Evolutionary conservation across 2,329 filamentous ascomycete species (phyloP).

Genomic region (Paraphoma sp.): DNA sequence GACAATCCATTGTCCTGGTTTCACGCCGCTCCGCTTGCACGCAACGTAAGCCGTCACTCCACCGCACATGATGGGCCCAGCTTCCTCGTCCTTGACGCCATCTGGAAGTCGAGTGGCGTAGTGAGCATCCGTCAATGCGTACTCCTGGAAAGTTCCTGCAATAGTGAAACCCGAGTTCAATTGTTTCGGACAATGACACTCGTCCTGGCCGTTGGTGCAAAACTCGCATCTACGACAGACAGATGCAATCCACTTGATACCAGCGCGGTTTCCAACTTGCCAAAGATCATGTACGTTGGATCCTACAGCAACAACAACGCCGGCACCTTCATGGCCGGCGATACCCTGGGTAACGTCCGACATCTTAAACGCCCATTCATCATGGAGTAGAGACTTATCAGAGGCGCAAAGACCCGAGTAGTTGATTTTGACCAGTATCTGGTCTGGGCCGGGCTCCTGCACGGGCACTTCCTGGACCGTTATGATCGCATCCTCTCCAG

Average conservation of each 20-base stretch:
- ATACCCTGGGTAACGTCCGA: conserved; percentile 52
- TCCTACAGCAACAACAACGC: conserved; percentile 74
- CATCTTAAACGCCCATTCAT: conserved; percentile 45
- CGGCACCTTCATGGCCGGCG: conserved; percentile 78
- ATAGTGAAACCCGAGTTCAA: conserved; percentile 70
- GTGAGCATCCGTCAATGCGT: conserved; percentile 52
- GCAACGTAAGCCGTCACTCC: conserved; percentile 58
- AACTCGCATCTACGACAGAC: conserved; percentile 81
- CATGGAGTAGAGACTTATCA: conserved; percentile 52
- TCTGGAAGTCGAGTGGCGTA: conserved; percentile 56
- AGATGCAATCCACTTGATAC: conserved; percentile 78
- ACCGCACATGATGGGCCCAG: conserved; percentile 56
- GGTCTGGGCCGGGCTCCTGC: conserved; percentile 54
- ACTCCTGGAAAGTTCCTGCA: conserved; percentile 52
- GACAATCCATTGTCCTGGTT: conserved; percentile 50
- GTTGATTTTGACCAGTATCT: conserved; percentile 63
- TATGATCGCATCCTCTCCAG: conserved; percentile 22
- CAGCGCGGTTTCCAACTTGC: conserved; percentile 62
- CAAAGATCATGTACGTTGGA: conserved; percentile 70
- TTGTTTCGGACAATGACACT: conserved; percentile 57
- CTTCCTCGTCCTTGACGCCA: conserved; percentile 51
- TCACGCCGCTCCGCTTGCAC: conserved; percentile 48
- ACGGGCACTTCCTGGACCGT: conserved; percentile 41
- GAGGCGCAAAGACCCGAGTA: conserved; percentile 63
- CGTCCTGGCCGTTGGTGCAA: conserved; percentile 68